A percentile compares a stretch with the other conserved stretches of the same genome.
Conservation (phyloP, 768 basidiomycete genomes). For the Thelephora aurantiotincta region DNA sequence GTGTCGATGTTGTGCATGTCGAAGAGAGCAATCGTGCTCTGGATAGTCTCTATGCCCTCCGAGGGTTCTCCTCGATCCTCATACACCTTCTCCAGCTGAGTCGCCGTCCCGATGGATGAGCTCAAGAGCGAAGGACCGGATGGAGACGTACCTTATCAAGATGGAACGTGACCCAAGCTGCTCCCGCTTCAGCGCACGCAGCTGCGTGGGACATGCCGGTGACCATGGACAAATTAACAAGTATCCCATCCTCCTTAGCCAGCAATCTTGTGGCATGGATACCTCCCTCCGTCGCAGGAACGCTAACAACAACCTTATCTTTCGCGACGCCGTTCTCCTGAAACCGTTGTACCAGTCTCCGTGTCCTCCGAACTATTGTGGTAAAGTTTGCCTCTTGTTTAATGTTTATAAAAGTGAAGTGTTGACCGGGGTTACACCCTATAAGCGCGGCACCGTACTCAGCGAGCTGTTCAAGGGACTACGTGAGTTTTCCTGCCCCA, state of each 20-base stretch:
- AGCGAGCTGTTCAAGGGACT: slow-evolving; percentile 24
- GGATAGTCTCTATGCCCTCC: neutral
- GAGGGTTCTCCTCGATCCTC: neutral
- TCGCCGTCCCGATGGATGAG: neutral
- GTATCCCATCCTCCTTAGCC: slow-evolving; percentile 22
- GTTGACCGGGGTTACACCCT: slow-evolving; percentile 30
- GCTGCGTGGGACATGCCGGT: slow-evolving; percentile 38
- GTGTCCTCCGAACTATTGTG: slow-evolving; percentile 29
- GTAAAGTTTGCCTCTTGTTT: slow-evolving; percentile 22
- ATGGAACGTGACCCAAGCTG: slow-evolving; percentile 32
- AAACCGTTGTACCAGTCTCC: slow-evolving; percentile 26
- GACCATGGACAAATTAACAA: slow-evolving; percentile 38
- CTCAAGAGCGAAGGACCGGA: neutral
- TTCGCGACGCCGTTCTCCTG: slow-evolving; percentile 23
- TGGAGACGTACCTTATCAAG: slow-evolving; percentile 29
- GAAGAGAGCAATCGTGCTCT: neutral
- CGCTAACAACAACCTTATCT: slow-evolving; percentile 36
- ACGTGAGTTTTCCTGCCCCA: neutral
- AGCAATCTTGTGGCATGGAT: slow-evolving; percentile 32
- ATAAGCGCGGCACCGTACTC: slow-evolving; percentile 32
- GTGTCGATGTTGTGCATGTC: neutral
- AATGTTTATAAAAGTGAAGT: slow-evolving; percentile 39
- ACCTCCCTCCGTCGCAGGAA: slow-evolving; percentile 44
- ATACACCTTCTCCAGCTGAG: neutral
- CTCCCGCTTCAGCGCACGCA: slow-evolving; percentile 39